Base-by-base conservation (phyloP, 2,329 filamentous ascomycete species). In the Aspergillus fijiensis region DNA sequence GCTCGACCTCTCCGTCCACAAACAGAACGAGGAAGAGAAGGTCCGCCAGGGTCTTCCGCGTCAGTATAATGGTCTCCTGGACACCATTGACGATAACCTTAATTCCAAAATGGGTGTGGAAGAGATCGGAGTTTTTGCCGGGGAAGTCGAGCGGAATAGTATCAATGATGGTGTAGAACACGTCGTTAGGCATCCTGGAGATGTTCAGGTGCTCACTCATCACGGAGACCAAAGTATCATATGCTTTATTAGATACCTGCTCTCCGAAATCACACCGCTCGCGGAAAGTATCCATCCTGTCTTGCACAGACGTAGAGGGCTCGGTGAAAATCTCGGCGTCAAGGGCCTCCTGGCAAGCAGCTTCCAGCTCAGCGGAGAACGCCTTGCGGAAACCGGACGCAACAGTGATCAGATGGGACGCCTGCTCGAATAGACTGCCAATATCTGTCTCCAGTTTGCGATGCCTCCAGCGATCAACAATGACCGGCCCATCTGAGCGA, bases 21-120 rank as follows among this genome's bases (percentile, higher is more conserved):
- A 97, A 92, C 10, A 95, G 84, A 16, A 96, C 82, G 6, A 99
- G 82, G 2, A 95, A 83, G 2, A 98, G 80, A 60, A 98, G 85
- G 70, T 94, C 92, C 63, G 96, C 87, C 54, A 96, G 86, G 9
- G 95, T 81, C 61, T 86, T 86, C 77, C 87, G 88, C 61, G 90
- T 89, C 33, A 91, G 77, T 54, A 89, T 83, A 6, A 95, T 84
- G 12, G 85, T 89, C 71, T 98, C 92, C 70, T 94, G 89, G 0
- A 90, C 87, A 6, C 91, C 89, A 62, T 87, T 88, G 11, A 96
- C 85, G 14, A 92, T 81, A 2, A 92, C 78, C 66, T 87, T 90
- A 47, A 87, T 85, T 19, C 94, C 94, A 71, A 94, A 92, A 49
- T 88, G 84, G 0, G 91, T 92, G 76, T 69, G 81, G 69, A 72